Percentiles rank a stretch among this genome's conserved stretches.
Conservation (phyloP, 2,329 filamentous ascomycete species). For the Cordyceps tenuipes region DNA sequence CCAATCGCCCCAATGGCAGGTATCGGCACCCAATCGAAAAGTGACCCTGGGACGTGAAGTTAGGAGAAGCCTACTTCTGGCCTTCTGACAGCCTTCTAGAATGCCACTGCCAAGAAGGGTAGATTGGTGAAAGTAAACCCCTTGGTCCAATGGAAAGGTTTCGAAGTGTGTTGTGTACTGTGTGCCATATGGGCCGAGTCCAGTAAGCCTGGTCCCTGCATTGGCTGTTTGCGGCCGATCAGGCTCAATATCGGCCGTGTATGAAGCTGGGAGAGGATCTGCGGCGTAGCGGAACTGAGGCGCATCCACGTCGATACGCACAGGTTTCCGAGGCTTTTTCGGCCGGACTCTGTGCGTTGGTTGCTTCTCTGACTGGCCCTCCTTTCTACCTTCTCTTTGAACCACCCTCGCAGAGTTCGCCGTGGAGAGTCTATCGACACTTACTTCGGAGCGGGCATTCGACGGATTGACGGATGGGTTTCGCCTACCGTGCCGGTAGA, state of each 20-base stretch:
- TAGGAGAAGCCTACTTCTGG: constrained; percentile 21
- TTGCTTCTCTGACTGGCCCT: constrained; percentile 9
- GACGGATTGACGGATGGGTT: constrained; percentile 16
- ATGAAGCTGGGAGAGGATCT: constrained; percentile 35
- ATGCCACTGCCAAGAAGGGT: constrained; percentile 50
- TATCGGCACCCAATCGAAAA: constrained; percentile 40
- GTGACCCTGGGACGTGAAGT: constrained; percentile 26
- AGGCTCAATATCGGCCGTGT: constrained; percentile 6
- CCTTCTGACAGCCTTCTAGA: constrained; percentile 31
- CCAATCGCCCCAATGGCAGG: constrained; percentile 49
- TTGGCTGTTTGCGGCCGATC: constrained; percentile 13
- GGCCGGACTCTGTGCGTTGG: constrained; percentile 17
- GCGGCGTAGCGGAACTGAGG: constrained; percentile 45
- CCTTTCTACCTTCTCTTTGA: background rate
- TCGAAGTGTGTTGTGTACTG: constrained; percentile 56
- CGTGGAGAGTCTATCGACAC: background rate
- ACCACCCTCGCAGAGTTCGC: background rate
- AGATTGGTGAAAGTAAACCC: constrained; percentile 51
- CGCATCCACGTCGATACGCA: constrained; percentile 38
- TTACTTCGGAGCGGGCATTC: background rate
- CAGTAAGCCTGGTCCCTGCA: constrained; percentile 30
- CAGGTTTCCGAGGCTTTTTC: constrained; percentile 23
- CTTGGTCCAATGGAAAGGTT: constrained; percentile 46
- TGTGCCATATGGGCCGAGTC: constrained; percentile 52
- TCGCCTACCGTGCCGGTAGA: constrained; percentile 37